Percentiles rank a stretch among this genome's conserved stretches.
These are phyloP conservation scores for Friedmanniomyces endolithicus DNA, from an alignment of 495 filamentous ascomycete species.

Conservation along the genomic window DNA sequence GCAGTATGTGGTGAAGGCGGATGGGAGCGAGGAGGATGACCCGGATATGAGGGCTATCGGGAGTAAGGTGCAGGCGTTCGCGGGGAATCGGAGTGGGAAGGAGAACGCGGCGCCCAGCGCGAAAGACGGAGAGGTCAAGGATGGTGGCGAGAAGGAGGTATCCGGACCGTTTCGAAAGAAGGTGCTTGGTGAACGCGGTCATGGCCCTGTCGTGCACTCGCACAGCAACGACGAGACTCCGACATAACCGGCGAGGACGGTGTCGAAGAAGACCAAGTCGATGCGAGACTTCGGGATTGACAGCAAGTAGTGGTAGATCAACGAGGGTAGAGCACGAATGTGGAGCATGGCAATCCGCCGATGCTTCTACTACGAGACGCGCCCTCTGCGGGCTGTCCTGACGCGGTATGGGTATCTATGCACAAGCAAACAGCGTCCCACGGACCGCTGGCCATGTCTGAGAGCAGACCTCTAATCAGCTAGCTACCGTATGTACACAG, in stretches of 20 bases:
- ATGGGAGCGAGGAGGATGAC: constrained; percentile 13
- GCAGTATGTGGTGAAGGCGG: constrained; percentile 4
- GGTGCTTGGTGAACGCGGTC: constrained; percentile 8
- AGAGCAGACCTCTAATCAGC: neutral
- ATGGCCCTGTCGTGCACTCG: constrained; percentile 7
- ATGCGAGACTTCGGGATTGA: too few relatives aligned
- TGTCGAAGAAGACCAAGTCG: neutral
- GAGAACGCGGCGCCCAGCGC: neutral
- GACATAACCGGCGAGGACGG: neutral
- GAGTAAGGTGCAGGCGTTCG: constrained; percentile 18
- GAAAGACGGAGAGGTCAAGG: neutral
- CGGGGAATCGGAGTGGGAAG: constrained; percentile 7
- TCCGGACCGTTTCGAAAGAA: constrained; percentile 1
- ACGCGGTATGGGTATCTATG: too few relatives aligned
- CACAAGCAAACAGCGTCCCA: too few relatives aligned
- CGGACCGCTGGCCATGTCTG: too few relatives aligned
- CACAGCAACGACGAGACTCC: neutral
- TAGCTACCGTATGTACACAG: neutral
- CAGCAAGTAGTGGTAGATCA: too few relatives aligned
- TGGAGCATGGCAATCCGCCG: too few relatives aligned
- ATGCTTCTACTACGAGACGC: too few relatives aligned
- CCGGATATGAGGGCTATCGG: constrained; percentile 18
- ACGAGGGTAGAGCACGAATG: too few relatives aligned
- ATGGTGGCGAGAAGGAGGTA: neutral
- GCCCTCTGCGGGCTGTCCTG: too few relatives aligned